Evolutionary conservation across 805 yeast species (phyloP), one percentile per base, ranked within the genome.

Genomic region (Ogataea zsoltii): DNA sequence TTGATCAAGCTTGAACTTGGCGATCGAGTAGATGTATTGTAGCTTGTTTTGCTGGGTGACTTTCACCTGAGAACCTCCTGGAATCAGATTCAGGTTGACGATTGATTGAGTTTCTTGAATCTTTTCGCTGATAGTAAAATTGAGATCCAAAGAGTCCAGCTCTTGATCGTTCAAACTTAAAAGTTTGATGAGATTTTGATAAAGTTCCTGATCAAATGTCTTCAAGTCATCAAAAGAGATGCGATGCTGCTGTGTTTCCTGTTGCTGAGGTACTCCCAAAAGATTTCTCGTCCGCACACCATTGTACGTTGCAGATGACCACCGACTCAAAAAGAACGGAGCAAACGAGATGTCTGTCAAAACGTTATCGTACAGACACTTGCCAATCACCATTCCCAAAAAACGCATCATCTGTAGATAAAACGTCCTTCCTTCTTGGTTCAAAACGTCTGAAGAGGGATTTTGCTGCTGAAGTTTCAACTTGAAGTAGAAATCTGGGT

Each of bases 281-380:
- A 58, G 48, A 25, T 49, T 50, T 11, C 31, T 41, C 17, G 50
- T 35, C 14, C 45, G 44, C 9, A 73, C 63, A 36, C 67, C 70
- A 40, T 76, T 69, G 18, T 44, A 21, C 12, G 50, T 43, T n/a
- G 48, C 28, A 2, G 47, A 41, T 1, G 61, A 47, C 83, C 92
- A 80, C 59, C 86, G 81, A 63, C 76, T 80, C 34, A 94, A 63
- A 57, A 92, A 92, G 52, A 89, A 88, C 2, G 92, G 87, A 0
- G 97, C 90, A 74, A 92, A 91, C 14, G 82, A 77, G 18, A 88
- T 77, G 63, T 91, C 96, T 7, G 92, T 79, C 51, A 92, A 70
- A 3, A 90, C 83, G 42, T 82, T 82, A 44, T 88, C 96, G 61
- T 88, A 89, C 3, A 92, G 69, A 58, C 97, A 91, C 61, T 90